Evolutionary conservation across 257 asterid species (phyloP).

Genomic region (Striga asiatica): DNA sequence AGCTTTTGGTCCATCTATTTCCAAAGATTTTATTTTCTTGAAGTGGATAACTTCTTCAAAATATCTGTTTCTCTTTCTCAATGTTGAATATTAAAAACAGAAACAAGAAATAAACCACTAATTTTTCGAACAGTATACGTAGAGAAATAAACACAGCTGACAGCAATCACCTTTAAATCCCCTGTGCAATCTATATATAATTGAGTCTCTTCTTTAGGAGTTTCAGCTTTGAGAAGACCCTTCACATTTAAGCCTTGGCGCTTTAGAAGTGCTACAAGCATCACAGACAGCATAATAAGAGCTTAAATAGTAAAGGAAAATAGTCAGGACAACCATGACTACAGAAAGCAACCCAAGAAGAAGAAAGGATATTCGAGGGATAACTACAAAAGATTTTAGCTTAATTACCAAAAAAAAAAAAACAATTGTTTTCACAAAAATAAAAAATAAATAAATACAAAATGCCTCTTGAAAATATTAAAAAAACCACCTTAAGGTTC

Average conservation of each 20-base stretch:
- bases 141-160: conserved; percentile 16
- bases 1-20: too few species aligned
- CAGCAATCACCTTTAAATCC: conserved; percentile 61
- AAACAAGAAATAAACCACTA: conserved; percentile 10
- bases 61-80: not conserved
- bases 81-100: not conserved
- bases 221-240: conserved; percentile 84
- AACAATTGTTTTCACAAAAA: not conserved
- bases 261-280: conserved; percentile 70
- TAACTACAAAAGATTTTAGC: conserved; percentile 7
- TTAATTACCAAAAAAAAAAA: not conserved
- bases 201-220: conserved; percentile 86
- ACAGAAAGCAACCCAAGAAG: not conserved
- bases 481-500: not conserved
- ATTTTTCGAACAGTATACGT: not conserved
- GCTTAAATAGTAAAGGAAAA: not conserved
- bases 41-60: conserved; percentile 1
- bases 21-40: not conserved
- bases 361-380: not conserved
- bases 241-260: conserved; percentile 93
- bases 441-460: too few species aligned
- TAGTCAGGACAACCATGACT: too few species aligned
- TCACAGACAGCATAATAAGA: conserved; percentile 18
- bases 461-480: too few species aligned
- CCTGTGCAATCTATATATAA: conserved; percentile 89